Conservation (phyloP, 805 yeast species). For the Hanseniaspora nectarophila region DNA sequence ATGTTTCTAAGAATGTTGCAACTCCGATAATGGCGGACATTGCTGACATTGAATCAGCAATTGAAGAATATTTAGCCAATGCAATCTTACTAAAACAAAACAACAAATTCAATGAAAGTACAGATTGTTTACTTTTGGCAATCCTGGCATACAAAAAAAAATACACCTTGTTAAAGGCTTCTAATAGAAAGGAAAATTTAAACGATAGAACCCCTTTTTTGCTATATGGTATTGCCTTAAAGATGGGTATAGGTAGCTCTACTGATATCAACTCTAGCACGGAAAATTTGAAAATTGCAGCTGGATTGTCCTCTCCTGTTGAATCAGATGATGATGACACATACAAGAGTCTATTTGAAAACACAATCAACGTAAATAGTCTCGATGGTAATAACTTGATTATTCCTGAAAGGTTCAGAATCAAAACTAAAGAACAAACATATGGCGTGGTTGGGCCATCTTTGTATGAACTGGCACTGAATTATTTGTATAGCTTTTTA, state of each 20-base stretch:
- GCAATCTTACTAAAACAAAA: slow-evolving; percentile 42
- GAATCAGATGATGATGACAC: slow-evolving; percentile 5
- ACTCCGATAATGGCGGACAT: background rate
- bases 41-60: background rate
- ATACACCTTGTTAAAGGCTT: background rate
- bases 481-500: slow-evolving; percentile 1
- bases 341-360: background rate
- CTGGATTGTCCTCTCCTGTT: slow-evolving; percentile 24
- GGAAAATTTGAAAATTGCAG: slow-evolving; percentile 49
- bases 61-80: slow-evolving; percentile 10
- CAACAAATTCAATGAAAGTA: slow-evolving; percentile 56
- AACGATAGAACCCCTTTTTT: slow-evolving; percentile 58
- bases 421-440: background rate
- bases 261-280: slow-evolving; percentile 44
- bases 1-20: background rate
- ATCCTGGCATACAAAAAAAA: slow-evolving; percentile 32
- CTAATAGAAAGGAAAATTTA: background rate
- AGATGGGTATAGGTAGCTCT: slow-evolving; percentile 58
- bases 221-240: slow-evolving; percentile 53
- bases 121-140: slow-evolving; percentile 54
- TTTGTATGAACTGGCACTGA: slow-evolving; percentile 6
- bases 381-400: slow-evolving; percentile 1
- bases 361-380: background rate
- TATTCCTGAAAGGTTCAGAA: background rate
- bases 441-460: slow-evolving; percentile 2